These are phyloP conservation scores for Diaporthe sp. DNA, from an alignment of 2,329 filamentous ascomycete genomes.

Conservation along the genomic window DNA sequence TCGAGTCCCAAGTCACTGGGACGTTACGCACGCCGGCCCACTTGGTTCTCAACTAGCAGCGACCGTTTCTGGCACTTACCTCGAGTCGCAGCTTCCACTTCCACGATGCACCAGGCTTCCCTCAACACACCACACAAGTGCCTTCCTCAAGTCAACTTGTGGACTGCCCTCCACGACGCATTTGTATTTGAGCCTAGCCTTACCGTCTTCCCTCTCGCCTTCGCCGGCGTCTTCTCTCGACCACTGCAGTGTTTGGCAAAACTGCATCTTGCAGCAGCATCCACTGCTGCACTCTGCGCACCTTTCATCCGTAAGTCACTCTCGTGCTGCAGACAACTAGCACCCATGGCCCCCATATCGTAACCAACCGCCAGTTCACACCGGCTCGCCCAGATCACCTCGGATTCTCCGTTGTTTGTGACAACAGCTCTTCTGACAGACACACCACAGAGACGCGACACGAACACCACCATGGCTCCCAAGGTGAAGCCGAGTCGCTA, in stretches of 20 bases:
- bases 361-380: too few relatives aligned
- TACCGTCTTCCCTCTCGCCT: background rate
- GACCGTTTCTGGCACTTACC: background rate
- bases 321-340: too few relatives aligned
- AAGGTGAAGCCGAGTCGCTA: background rate
- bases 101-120: background rate
- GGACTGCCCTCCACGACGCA: background rate
- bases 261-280: background rate
- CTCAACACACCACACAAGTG: too few relatives aligned
- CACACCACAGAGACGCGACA: background rate
- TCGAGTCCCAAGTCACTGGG: background rate
- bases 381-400: background rate
- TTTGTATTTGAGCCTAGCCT: too few relatives aligned
- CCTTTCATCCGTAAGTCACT: background rate
- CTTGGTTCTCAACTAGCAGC: background rate
- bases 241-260: background rate
- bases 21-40: background rate
- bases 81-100: background rate
- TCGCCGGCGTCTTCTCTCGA: background rate
- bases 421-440: background rate
- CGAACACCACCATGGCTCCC: background rate
- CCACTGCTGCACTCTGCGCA: background rate
- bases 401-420: background rate
- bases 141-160: background rate
- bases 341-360: too few relatives aligned